phyloP scores from a whole-genome alignment of 768 basidiomycete genomes.

The Collybia sordida region DNA sequence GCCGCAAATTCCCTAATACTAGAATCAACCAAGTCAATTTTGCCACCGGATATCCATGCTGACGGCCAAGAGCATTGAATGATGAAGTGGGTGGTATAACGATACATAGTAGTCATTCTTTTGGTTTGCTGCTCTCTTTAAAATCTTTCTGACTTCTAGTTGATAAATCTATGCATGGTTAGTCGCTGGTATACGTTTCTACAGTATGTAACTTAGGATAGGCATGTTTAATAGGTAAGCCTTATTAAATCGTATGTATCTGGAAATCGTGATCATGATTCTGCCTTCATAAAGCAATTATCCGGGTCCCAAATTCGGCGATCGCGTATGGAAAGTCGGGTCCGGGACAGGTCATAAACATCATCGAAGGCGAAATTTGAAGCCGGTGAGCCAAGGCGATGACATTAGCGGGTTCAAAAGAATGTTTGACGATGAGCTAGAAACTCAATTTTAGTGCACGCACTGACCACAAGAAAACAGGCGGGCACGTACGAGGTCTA shows the following conservation, averaged over 20 bases:
- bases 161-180: too few relatives aligned
- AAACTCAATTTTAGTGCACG: not conserved
- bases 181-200: not conserved
- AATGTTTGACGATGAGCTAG: slow-evolving; percentile 45
- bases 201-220: too few relatives aligned
- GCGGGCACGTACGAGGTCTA: slow-evolving; percentile 51
- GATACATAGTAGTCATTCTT: too few relatives aligned
- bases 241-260: too few relatives aligned
- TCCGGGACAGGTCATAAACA: slow-evolving; percentile 67
- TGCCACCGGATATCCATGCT: too few relatives aligned
- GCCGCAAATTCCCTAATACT: too few relatives aligned
- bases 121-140: too few relatives aligned
- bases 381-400: slow-evolving; percentile 49
- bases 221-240: too few relatives aligned
- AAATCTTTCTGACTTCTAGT: too few relatives aligned
- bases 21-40: too few relatives aligned
- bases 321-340: slow-evolving; percentile 36
- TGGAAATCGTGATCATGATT: not conserved
- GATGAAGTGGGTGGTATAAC: too few relatives aligned
- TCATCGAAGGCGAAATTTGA: slow-evolving; percentile 49
- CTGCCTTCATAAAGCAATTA: slow-evolving; percentile 41
- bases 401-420: slow-evolving; percentile 45
- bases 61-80: too few relatives aligned
- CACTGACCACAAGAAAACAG: not conserved
- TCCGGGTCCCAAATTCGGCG: slow-evolving; percentile 52